These are phyloP conservation scores for Diddensiella santjacobensis DNA, from an alignment of 805 yeast genomes.

Conservation along the genomic window DNA sequence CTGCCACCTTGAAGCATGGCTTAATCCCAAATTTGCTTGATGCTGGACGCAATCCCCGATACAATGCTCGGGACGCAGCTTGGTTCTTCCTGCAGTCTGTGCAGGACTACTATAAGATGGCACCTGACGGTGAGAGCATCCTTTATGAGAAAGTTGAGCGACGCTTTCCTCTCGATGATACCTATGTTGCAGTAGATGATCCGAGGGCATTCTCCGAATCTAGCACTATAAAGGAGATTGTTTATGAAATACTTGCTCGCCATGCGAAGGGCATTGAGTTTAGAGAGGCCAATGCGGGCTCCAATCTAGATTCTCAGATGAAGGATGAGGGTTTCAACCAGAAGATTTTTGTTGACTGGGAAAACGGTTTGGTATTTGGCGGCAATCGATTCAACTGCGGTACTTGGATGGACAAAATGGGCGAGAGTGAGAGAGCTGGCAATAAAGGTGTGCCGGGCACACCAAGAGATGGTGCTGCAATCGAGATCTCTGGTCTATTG, in stretches of 20 bases:
- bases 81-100: constrained; percentile 92
- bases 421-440: constrained; percentile 81
- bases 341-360: constrained; percentile 77
- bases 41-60: constrained; percentile 90
- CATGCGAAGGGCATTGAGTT: constrained; percentile 86
- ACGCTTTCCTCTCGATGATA: constrained; percentile 86
- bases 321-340: constrained; percentile 88
- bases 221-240: constrained; percentile 66
- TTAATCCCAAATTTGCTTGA: constrained; percentile 89
- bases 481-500: constrained; percentile 84
- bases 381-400: constrained; percentile 94
- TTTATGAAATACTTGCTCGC: constrained; percentile 77
- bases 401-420: constrained; percentile 99
- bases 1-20: constrained; percentile 89
- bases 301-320: constrained; percentile 86
- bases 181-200: constrained; percentile 64
- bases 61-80: constrained; percentile 94
- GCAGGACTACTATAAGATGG: constrained; percentile 71
- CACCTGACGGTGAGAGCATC: constrained; percentile 64
- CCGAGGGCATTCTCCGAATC: constrained; percentile 72
- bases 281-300: constrained; percentile 95
- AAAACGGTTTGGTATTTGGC: constrained; percentile 81
- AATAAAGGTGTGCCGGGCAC: constrained; percentile 95
- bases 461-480: constrained; percentile 95
- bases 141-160: constrained; percentile 71